Evolutionary conservation across 495 filamentous ascomycete genomes (phyloP), one percentile per base, ranked within the genome.

Genomic region (Monascus purpureus): DNA sequence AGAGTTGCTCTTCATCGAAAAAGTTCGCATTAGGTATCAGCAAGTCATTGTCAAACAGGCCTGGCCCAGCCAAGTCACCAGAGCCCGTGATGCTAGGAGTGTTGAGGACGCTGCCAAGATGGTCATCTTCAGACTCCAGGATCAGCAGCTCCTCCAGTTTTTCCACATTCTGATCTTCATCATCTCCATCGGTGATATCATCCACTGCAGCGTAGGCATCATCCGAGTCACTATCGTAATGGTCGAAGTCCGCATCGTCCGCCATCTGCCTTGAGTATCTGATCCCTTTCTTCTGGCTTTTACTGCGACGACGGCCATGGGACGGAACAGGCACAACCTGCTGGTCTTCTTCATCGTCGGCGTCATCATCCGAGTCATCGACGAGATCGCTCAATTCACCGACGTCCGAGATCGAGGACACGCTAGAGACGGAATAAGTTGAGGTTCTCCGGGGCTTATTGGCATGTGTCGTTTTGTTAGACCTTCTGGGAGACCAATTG

Each of bases 161-260:
- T 42, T 75, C 67, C 16, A 84, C 66, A 59, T 76, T 72, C 46
- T 74, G 67, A 41, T 84, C 79, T 50, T 83, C 78, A 31, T 81
- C 77, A 38, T 82, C 78, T 6, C 68, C 77, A 29, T 86, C 82
- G 34, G 70, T 78, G 37, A 92, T 78, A 23, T 81, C 71, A 41
- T 86, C 77, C 20, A 88, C 75, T 12, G 65, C 81, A 9, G 76
- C 77, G 49, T 87, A 83, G 23, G 70, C 67, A 44, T 80, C 76
- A 41, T 85, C 78, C 23, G 61, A 63, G 41, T 50, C 55, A 8
- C 61, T 56, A 18, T 55, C 51, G 8, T 49, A 44, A 31, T 56
- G 55, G 13, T 74, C 75, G 46, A 81, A 80, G 28, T 67, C 69
- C 33, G 78, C 75, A 35, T 85, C 75, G 37, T 80, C 72, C 4